Evolutionary conservation across 768 basidiomycete genomes (phyloP), one percentile per base, ranked within the genome.

Genomic region (Phylloporus arenicola): DNA sequence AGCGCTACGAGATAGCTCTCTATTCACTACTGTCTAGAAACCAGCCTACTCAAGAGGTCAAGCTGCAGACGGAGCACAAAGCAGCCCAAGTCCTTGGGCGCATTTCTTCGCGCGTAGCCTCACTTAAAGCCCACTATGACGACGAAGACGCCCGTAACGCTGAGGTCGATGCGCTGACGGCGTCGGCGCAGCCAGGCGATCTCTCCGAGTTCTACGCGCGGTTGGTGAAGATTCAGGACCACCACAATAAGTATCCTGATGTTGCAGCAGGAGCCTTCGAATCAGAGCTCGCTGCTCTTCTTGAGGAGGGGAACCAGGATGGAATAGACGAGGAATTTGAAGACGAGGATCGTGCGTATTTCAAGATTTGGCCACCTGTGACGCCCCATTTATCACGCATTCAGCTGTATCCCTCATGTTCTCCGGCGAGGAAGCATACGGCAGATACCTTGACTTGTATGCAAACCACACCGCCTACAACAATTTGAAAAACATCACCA

Each of bases 201-300:
- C 77, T 98, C 45, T 83, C 86, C 42, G 92, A 95, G 70, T 99
- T 99, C 75, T 98, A 99, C 74, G 76, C 85, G 68, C 86, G 96
- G 74, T 84, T 98, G 77, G 85, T 83, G 65, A 92, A 89, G 80
- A 84, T 98, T 70, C 91, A 94, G 74, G 92, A 94, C 67, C 92
- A 95, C 80, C 85, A 98, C 78, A 80, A 79, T 72, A 91, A 91
- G 76, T 93, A 97, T 78, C 93, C 93, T 74, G 88, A 94, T 73
- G 75, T 87, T 71, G 78, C 80, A 63, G 76, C 84, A 76, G 85
- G 81, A 63, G 77, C 85, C 53, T 86, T 95, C 70, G 84, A 91
- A 69, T 75, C 83, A 55, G 92, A 95, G 71, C 78, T 96, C 57
- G 83, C 84, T 42, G 77, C 81, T 63, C 79, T 91, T 59, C 74